Conservation (phyloP, 305 asterid species). For the Fraxinus sp. region DNA sequence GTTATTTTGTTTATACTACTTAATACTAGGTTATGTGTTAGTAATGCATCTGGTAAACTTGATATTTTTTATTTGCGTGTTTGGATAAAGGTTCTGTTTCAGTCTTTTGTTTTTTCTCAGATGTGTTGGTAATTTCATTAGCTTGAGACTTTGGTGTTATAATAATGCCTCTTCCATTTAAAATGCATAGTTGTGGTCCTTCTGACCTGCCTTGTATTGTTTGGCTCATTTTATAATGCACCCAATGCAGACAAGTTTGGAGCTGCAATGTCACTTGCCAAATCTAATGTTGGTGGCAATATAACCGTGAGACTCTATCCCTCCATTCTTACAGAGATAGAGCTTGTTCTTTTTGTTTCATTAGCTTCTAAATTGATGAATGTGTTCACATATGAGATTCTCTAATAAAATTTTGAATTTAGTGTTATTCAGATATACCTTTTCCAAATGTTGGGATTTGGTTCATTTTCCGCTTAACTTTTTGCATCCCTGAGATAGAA, state of each 20-base stretch:
- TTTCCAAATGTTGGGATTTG: too few species aligned
- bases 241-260: slow-evolving; percentile 75
- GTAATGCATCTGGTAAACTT: not conserved
- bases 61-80: not conserved
- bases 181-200: not conserved
- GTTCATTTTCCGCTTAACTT: too few species aligned
- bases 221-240: not conserved
- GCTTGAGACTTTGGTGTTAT: not conserved
- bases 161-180: not conserved
- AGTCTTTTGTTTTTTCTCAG: not conserved
- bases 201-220: not conserved
- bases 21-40: not conserved
- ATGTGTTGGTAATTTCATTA: too few species aligned
- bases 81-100: too few species aligned
- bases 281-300: slow-evolving; percentile 91
- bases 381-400: not conserved
- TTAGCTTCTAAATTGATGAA: not conserved
- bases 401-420: not conserved
- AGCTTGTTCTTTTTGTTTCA: not conserved
- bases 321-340: not conserved
- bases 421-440: not conserved
- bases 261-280: slow-evolving; percentile 85
- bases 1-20: not conserved
- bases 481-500: too few species aligned
- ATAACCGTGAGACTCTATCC: slow-evolving; percentile 52